Evolutionary conservation across 129 eudicot species (phyloP), one percentile per base, ranked within the genome.

Genomic region (Helianthus tuberosus): DNA sequence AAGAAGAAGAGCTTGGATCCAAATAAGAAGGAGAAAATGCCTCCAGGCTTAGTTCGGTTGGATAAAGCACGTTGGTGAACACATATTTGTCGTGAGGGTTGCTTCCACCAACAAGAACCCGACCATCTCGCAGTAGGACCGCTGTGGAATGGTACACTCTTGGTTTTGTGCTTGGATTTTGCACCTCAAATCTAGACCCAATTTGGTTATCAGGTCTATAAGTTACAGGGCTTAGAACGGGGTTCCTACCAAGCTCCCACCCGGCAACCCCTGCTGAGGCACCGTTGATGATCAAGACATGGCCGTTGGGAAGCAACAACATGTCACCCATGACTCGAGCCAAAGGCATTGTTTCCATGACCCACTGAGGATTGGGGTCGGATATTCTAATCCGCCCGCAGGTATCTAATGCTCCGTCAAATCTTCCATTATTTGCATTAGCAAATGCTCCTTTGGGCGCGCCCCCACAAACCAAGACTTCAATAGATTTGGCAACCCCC

Each of bases 311-410:
- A 25, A 77, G 75, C 81, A 77, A 36, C 46, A 69, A 20, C 75
- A 76, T 76, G 23, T 76, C 75, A 47, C 80, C 69, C 80, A 68
- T 68, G 68, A 76, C 80, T 68, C 80, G 80, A 68, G 80, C 75
- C 17, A 76, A n/a, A 46, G 80, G 80, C 80, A 76, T 76, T 46
- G 75, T 68, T 39, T 76, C 75, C 80, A 77, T 77, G 44, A 32
- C 52, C 81, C 81, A 69, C 38, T 77, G 75, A 7, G 81, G 81
- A 12, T 77, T 47, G 0, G 29, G 44, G 53, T 77, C 81, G 0
- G 81, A 44, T 68, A 77, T 32, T 77, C 44, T 68, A 6, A 77
- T 77, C 29, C 75, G 75, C 1, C 75, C 75, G 3, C 75, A 77
- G 9, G 43, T 77, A 60, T 77, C 81, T 62, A 77, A 20, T 0